A percentile compares a stretch with the other conserved stretches of the same genome.
Evolutionary conservation across 164 flowering plant species (phyloP).

Genomic region (Chimonanthus salicifolius): DNA sequence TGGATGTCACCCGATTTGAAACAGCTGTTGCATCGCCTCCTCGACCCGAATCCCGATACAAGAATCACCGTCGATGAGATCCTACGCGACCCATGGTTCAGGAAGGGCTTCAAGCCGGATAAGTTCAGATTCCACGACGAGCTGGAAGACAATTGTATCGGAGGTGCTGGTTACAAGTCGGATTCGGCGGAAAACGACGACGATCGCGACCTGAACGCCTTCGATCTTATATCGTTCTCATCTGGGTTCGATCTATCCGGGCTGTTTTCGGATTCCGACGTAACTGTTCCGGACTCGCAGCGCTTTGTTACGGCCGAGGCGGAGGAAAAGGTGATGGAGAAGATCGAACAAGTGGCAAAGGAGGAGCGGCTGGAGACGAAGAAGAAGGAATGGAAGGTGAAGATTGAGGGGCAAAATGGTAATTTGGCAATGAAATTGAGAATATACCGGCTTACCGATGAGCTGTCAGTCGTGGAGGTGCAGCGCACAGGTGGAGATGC

Average conservation of each 20-base stretch:
- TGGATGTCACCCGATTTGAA: slow-evolving; percentile 55
- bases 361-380: slow-evolving; percentile 16
- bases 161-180: neutral
- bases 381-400: slow-evolving; percentile 18
- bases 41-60: slow-evolving; percentile 49
- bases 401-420: slow-evolving; percentile 35
- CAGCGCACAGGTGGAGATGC: neutral
- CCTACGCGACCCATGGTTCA: slow-evolving; percentile 46
- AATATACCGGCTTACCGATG: slow-evolving; percentile 1
- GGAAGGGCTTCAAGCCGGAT: slow-evolving; percentile 24
- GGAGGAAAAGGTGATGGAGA: slow-evolving; percentile 32
- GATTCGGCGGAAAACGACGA: neutral
- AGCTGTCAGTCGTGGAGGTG: slow-evolving; percentile 5
- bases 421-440: slow-evolving; percentile 7
- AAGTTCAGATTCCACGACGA: slow-evolving; percentile 13
- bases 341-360: slow-evolving; percentile 27
- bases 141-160: slow-evolving; percentile 13
- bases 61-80: slow-evolving; percentile 52
- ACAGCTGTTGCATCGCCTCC: slow-evolving; percentile 35
- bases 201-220: slow-evolving; percentile 43
- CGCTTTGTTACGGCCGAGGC: slow-evolving; percentile 38
- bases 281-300: slow-evolving; percentile 2
- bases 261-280: slow-evolving; percentile 24
- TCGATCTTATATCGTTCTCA: slow-evolving; percentile 61
- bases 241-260: slow-evolving; percentile 50